A percentile compares a stretch with the other conserved stretches of the same genome.
These are phyloP conservation scores for Russula sp. DNA, from an alignment of 768 basidiomycete genomes.

Conservation along the genomic window DNA sequence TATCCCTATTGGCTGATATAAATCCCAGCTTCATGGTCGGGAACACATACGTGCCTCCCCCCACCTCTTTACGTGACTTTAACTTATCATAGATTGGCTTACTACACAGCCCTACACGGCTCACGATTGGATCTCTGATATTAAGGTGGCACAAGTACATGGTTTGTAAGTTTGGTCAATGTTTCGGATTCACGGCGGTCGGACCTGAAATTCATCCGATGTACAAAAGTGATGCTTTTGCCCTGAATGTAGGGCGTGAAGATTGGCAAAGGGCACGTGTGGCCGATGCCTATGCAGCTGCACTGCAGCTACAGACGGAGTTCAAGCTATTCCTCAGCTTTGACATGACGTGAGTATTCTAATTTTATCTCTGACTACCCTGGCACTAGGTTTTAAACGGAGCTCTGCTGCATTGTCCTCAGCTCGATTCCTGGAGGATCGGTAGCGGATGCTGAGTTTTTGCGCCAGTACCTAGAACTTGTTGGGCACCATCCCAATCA, in stretches of 20 bases:
- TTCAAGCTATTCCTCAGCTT: constrained; percentile 42
- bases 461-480: constrained; percentile 34
- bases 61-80: neutral
- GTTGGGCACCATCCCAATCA: constrained; percentile 38
- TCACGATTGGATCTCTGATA: constrained; percentile 11
- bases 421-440: constrained; percentile 37
- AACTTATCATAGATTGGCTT: neutral
- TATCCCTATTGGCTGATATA: constrained; percentile 1
- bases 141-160: constrained; percentile 17
- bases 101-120: constrained; percentile 5
- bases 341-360: constrained; percentile 38
- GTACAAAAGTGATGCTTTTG: constrained; percentile 15
- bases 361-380: neutral
- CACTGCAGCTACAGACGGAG: constrained; percentile 39
- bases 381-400: neutral
- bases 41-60: constrained; percentile 9
- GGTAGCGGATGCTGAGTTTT: constrained; percentile 27
- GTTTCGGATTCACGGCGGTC: no score
- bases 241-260: constrained; percentile 34
- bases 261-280: constrained; percentile 33
- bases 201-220: neutral
- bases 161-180: constrained; percentile 11
- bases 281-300: constrained; percentile 47
- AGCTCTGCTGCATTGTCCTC: neutral
- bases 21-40: constrained; percentile 23